phyloP scores from a whole-genome alignment of 768 basidiomycete species.

The Gelatoporia subvermispora region DNA sequence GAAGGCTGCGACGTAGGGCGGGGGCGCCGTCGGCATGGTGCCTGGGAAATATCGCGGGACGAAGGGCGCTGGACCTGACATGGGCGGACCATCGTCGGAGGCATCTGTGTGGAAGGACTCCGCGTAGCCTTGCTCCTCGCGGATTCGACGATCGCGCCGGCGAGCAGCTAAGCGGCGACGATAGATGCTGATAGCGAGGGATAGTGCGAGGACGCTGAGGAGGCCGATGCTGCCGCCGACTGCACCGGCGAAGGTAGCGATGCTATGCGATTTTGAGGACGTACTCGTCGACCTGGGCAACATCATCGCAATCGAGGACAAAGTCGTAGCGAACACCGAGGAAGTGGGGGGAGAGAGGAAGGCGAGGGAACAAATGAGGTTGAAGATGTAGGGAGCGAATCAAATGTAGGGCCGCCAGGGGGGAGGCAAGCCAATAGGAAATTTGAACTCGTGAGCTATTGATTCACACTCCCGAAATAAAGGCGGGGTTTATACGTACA shows the following conservation, averaged over 20 bases:
- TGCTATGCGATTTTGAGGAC: slow-evolving; percentile 19
- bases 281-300: slow-evolving; percentile 11
- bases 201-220: slow-evolving; percentile 40
- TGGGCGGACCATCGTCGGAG: slow-evolving; percentile 26
- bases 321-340: slow-evolving; percentile 6
- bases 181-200: slow-evolving; percentile 48
- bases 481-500: slow-evolving; percentile 33
- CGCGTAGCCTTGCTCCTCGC: slow-evolving; percentile 16
- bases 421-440: slow-evolving; percentile 22
- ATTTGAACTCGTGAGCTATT: slow-evolving; percentile 22
- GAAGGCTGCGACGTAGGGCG: slow-evolving; percentile 23
- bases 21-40: slow-evolving; percentile 35
- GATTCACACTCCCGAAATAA: slow-evolving; percentile 23
- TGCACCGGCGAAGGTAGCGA: slow-evolving; percentile 49
- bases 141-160: slow-evolving; percentile 33
- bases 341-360: slow-evolving; percentile 8
- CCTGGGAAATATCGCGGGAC: slow-evolving; percentile 56
- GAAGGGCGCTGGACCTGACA: slow-evolving; percentile 45
- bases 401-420: slow-evolving; percentile 16
- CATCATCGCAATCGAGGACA: slow-evolving; percentile 10
- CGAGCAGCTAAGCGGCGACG: slow-evolving; percentile 38
- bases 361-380: slow-evolving; percentile 14
- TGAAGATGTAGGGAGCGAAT: slow-evolving; percentile 15
- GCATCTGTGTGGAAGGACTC: slow-evolving; percentile 25
- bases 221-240: slow-evolving; percentile 49